Conservation (phyloP, 139 green algal species). For the Chlorella vulgaris region DNA sequence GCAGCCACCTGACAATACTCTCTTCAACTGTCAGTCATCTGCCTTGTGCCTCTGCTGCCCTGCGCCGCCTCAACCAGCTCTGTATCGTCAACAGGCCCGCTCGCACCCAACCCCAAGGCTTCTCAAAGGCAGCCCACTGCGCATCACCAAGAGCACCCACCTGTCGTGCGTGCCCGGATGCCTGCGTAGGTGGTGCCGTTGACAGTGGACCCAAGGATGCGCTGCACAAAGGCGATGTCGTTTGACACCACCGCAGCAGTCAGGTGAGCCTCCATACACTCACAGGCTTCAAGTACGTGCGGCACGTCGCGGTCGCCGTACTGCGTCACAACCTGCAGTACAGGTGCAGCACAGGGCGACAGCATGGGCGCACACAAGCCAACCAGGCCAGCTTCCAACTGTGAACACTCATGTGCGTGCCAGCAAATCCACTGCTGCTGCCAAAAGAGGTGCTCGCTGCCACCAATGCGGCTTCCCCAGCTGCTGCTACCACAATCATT, state of each 20-base stretch:
- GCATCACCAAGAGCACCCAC: too few relatives aligned
- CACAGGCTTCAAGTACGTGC: constrained; percentile 82
- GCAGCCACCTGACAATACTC: too few relatives aligned
- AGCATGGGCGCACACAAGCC: background rate
- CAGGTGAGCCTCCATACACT: constrained; percentile 93
- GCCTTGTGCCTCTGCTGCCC: background rate
- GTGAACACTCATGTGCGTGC: too few relatives aligned
- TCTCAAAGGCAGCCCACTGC: too few relatives aligned
- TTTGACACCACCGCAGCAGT: constrained; percentile 88
- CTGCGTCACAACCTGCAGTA: constrained; percentile 86
- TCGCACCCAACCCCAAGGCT: too few relatives aligned
- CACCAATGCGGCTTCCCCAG: too few relatives aligned
- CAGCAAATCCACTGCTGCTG: too few relatives aligned
- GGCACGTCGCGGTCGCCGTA: constrained; percentile 78
- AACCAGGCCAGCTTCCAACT: too few relatives aligned
- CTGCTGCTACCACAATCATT: too few relatives aligned
- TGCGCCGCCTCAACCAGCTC: background rate
- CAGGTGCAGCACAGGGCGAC: background rate
- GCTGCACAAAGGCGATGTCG: constrained; percentile 62
- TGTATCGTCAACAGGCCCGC: too few relatives aligned
- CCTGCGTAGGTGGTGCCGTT: constrained; percentile 98
- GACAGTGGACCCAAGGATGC: constrained; percentile 92
- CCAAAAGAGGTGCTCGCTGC: too few relatives aligned
- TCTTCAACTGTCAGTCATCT: too few relatives aligned
- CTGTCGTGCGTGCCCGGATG: constrained; percentile 87